Evolutionary conservation across 768 basidiomycete genomes (phyloP).

Genomic region (Inosperma sp.): DNA sequence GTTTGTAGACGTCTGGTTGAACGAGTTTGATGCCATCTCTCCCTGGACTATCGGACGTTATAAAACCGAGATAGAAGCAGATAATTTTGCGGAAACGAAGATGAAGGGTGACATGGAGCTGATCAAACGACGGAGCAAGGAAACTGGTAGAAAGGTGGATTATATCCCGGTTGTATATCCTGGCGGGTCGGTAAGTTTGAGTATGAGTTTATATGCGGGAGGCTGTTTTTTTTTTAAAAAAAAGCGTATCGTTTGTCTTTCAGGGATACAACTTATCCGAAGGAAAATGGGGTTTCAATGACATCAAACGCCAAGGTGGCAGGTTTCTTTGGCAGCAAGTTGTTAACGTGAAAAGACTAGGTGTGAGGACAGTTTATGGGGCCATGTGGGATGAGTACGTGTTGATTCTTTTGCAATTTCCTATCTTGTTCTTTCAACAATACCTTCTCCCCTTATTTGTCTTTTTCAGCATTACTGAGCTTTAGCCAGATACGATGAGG

Average conservation of each 20-base stretch:
- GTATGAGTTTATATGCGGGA: slow-evolving; percentile 6
- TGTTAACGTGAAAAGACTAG: slow-evolving; percentile 57
- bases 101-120: slow-evolving; percentile 62
- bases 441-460: slow-evolving; percentile 5
- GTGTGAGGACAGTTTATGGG: slow-evolving; percentile 65
- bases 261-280: slow-evolving; percentile 69
- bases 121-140: slow-evolving; percentile 46
- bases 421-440: not conserved
- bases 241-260: too few relatives aligned
- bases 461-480: slow-evolving; percentile 6
- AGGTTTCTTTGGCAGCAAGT: slow-evolving; percentile 78
- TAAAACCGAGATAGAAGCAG: slow-evolving; percentile 53
- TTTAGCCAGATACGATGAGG: slow-evolving; percentile 81
- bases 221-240: slow-evolving; percentile 1
- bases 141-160: slow-evolving; percentile 50
- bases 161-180: slow-evolving; percentile 84
- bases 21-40: slow-evolving; percentile 74
- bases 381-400: slow-evolving; percentile 84
- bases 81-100: slow-evolving; percentile 55
- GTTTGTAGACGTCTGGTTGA: slow-evolving; percentile 66
- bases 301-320: slow-evolving; percentile 67
- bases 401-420: slow-evolving; percentile 20
- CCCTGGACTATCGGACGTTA: slow-evolving; percentile 83
- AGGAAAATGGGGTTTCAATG: slow-evolving; percentile 70
- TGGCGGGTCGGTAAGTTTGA: slow-evolving; percentile 66